Evolutionary conservation across 495 filamentous ascomycete genomes (phyloP), one percentile per base, ranked within the genome.

Genomic region (Xanthoparmelia taractica): DNA sequence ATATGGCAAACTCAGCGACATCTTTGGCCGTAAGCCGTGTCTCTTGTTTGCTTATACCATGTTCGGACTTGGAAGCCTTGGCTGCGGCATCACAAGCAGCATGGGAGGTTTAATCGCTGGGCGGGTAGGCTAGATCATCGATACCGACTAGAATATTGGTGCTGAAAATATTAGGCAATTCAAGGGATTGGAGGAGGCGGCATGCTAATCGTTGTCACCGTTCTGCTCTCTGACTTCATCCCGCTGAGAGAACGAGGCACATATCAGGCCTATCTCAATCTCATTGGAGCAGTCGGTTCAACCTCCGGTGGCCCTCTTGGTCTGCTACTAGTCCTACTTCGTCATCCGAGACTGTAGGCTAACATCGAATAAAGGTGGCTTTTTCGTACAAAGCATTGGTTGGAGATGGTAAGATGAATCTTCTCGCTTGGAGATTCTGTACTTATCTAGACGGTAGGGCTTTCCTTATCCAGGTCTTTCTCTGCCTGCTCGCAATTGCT

Each of bases 1-100:
- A 20, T 66, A 66, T 48, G 64, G 64, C 8, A 66, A 59, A 45
- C 36, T 66, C 41, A 66, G 64, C n/a, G 64, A 66, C n/a, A 36
- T 66, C 41, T 66, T 63, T 23, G 64, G 64, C 29, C 64, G 64
- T 4, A 63, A 63, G 45, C 60, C 64, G 11, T 62, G 54, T 38
- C 59, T 66, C 20, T 33, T 66, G 3, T 66, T 66, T 33, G 54
- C 60, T 10, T 63, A 52, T 29, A 47, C 40, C 11, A 59, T 66
- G 60, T 66, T 63, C 25, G 64, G 52, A 17, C 5, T 66, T 7
- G 64, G 64, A 37, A 63, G 60, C 57, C 60, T 66, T 52, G 59
- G 52, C 43, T 66, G 64, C 60, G 64, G 60, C 10, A 10, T 66
- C 27, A 43, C 64, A 23, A 50, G 37, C 27, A 63, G 20, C 27